Evolutionary conservation across 148 eudicot genomes (phyloP).

Genomic region (Arctostaphylos glauca): DNA sequence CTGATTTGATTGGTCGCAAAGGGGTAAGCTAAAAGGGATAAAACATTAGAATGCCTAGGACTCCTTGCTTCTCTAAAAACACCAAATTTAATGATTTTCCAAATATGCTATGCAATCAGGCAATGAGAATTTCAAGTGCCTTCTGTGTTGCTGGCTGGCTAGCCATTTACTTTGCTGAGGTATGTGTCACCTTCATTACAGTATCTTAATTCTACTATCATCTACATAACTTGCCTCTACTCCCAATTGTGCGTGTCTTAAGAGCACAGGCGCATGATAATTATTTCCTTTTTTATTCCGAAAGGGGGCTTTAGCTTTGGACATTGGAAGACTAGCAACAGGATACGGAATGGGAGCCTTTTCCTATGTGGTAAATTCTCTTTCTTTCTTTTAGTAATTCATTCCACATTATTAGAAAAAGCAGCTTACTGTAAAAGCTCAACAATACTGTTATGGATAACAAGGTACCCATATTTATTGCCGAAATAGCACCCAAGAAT

Average conservation of each 20-base stretch:
- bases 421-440: background rate
- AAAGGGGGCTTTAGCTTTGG: slow-evolving; percentile 60
- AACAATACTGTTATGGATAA: slow-evolving; percentile 12
- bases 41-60: background rate
- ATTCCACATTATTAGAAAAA: background rate
- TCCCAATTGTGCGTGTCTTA: background rate
- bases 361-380: slow-evolving; percentile 72
- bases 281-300: background rate
- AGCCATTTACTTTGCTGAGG: slow-evolving; percentile 83
- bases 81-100: background rate
- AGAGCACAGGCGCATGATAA: background rate
- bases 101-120: slow-evolving; percentile 43
- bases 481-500: slow-evolving; percentile 89
- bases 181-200: slow-evolving; percentile 12
- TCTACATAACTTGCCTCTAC: background rate
- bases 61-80: background rate
- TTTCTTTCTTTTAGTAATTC: background rate
- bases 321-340: slow-evolving; percentile 82
- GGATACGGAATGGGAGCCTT: slow-evolving; percentile 98
- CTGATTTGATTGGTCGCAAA: slow-evolving; percentile 84
- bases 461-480: slow-evolving; percentile 86
- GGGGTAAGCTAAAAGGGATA: slow-evolving; percentile 49
- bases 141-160: slow-evolving; percentile 91
- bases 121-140: slow-evolving; percentile 64
- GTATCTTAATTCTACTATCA: background rate